Percentiles rank a stretch among this genome's conserved stretches.
Evolutionary conservation across 164 flowering plant species (phyloP).

Genomic region (Taxillus chinensis): DNA sequence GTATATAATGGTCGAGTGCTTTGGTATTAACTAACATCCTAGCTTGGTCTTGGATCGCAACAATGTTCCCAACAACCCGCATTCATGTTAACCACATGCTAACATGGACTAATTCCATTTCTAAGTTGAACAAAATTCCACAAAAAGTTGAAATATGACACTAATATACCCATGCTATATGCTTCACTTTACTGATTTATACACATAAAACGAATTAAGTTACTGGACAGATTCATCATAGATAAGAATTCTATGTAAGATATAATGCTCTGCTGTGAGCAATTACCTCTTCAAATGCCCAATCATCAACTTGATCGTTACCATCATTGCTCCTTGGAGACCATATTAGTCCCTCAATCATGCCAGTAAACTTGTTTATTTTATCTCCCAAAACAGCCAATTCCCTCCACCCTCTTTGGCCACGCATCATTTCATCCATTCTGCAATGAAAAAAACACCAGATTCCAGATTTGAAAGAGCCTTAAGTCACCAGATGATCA

Average conservation of each 20-base stretch:
- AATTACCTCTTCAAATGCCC: slow-evolving; percentile 93
- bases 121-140: no score
- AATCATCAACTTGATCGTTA: slow-evolving; percentile 60
- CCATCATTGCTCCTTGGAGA: slow-evolving; percentile 71
- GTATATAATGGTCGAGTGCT: no score
- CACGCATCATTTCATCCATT: slow-evolving; percentile 99
- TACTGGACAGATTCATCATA: neutral
- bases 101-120: no score
- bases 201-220: neutral
- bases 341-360: slow-evolving; percentile 97
- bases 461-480: neutral
- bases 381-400: slow-evolving; percentile 88
- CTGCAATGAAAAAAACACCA: slow-evolving; percentile 28
- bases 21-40: no score
- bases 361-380: slow-evolving; percentile 86
- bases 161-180: neutral
- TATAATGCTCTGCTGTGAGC: neutral
- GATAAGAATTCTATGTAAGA: neutral
- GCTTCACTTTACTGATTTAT: neutral
- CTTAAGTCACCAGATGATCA: neutral
- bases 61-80: no score
- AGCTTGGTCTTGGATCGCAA: no score
- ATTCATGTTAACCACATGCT: no score
- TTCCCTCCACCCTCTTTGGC: slow-evolving; percentile 99
- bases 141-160: neutral